Evolutionary conservation across 1,284 basidiomycete genomes (phyloP).

Genomic region (Trametes pubescens): DNA sequence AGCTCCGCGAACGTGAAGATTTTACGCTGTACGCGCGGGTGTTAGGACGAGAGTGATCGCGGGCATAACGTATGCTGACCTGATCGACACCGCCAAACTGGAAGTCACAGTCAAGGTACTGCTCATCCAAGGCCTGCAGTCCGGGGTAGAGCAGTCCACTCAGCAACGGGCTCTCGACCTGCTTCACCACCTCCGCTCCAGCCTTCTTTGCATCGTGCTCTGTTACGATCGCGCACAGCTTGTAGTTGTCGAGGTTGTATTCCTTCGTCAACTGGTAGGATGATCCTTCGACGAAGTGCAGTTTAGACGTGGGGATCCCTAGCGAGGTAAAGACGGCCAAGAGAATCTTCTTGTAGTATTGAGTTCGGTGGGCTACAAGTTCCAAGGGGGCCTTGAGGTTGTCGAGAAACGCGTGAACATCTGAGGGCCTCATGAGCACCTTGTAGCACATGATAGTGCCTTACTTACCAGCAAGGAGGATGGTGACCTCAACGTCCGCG

Average conservation of each 20-base stretch:
- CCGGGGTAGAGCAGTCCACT: slow-evolving; percentile 96
- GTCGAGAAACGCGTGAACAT: slow-evolving; percentile 97
- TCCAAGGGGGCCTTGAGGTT: slow-evolving; percentile 98
- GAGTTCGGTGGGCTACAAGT: slow-evolving; percentile 87
- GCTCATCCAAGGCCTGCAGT: slow-evolving; percentile 95
- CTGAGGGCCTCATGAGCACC: slow-evolving; percentile 49
- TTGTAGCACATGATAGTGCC: background rate
- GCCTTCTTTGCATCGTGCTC: slow-evolving; percentile 99
- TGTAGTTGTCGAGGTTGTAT: slow-evolving; percentile 97
- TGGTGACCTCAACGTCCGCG: slow-evolving; percentile 91
- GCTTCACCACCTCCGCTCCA: slow-evolving; percentile 99
- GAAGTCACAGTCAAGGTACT: slow-evolving; percentile 96
- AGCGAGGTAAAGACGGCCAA: slow-evolving; percentile 88
- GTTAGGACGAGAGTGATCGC: background rate
- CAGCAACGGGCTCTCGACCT: slow-evolving; percentile 91
- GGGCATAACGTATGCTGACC: slow-evolving; percentile 52
- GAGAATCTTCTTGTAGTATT: slow-evolving; percentile 91
- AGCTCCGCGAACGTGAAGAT: slow-evolving; percentile 99
- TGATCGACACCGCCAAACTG: slow-evolving; percentile 99
- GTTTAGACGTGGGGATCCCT: slow-evolving; percentile 88
- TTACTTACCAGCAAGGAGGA: slow-evolving; percentile 84
- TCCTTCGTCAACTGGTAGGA: slow-evolving; percentile 92
- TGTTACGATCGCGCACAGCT: slow-evolving; percentile 87
- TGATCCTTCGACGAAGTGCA: slow-evolving; percentile 90
- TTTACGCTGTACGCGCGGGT: slow-evolving; percentile 75